Conservation (phyloP, 1,284 basidiomycete species). For the Trametes pubescens region DNA sequence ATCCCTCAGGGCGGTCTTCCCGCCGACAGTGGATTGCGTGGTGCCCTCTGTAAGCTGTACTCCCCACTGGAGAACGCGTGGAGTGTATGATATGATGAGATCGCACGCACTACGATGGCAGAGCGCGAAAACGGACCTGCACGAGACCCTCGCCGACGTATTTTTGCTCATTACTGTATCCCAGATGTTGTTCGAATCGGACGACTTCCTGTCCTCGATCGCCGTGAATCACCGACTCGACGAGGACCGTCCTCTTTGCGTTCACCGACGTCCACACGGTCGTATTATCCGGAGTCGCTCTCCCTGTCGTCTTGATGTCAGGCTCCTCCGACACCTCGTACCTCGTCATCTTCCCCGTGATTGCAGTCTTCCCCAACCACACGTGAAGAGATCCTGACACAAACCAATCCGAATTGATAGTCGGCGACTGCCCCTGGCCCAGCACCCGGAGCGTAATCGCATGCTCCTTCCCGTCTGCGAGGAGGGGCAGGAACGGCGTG, state of each 20-base stretch:
- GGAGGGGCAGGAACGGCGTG: slow-evolving; percentile 74
- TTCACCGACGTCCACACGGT: slow-evolving; percentile 51
- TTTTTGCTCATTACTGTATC: slow-evolving; percentile 60
- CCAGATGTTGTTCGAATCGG: slow-evolving; percentile 56
- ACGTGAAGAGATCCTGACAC: slow-evolving; percentile 75
- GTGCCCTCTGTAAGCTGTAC: slow-evolving; percentile 47
- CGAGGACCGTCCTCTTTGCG: slow-evolving; percentile 56
- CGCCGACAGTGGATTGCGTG: slow-evolving; percentile 44
- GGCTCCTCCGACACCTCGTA: slow-evolving; percentile 55
- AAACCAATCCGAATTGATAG: slow-evolving; percentile 76
- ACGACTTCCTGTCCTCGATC: slow-evolving; percentile 62
- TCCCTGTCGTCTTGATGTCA: slow-evolving; percentile 36
- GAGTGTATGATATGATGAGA: not conserved
- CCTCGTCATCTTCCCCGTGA: slow-evolving; percentile 64
- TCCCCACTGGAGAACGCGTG: slow-evolving; percentile 38
- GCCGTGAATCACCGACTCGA: slow-evolving; percentile 60
- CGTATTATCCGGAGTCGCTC: slow-evolving; percentile 47
- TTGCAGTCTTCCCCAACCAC: slow-evolving; percentile 52
- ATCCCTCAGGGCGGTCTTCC: slow-evolving; percentile 44
- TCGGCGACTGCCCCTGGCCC: slow-evolving; percentile 68
- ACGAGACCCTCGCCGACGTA: slow-evolving; percentile 57
- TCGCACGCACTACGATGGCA: no score
- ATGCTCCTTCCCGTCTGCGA: slow-evolving; percentile 71
- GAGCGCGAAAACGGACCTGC: slow-evolving; percentile 24
- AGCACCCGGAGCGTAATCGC: slow-evolving; percentile 73